phyloP scores from a whole-genome alignment of 352 stramenopile genomes.

The Phytopythium kandeliae region DNA sequence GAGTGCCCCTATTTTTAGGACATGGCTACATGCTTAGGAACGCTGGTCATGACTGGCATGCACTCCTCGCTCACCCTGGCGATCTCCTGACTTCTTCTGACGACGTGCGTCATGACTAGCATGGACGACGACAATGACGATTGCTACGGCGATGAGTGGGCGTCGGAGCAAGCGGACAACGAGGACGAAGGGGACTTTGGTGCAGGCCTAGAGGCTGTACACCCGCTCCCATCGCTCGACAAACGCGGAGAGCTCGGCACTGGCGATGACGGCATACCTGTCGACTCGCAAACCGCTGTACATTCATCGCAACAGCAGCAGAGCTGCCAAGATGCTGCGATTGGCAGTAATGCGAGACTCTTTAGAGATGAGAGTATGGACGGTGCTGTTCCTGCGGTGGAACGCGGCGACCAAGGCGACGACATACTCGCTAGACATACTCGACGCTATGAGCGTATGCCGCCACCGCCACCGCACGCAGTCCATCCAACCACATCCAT shows the following conservation, averaged over 20 bases:
- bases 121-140: constrained; percentile 12
- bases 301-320: too few species aligned
- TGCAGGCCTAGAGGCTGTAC: not conserved
- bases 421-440: too few species aligned
- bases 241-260: too few species aligned
- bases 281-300: not conserved
- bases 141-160: constrained; percentile 14
- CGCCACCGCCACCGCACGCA: not conserved
- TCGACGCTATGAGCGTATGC: not conserved
- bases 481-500: not conserved
- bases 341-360: too few species aligned
- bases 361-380: not conserved
- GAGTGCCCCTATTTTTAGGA: constrained; percentile 7
- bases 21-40: constrained; percentile 13
- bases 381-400: not conserved
- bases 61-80: too few species aligned
- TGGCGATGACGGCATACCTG: not conserved
- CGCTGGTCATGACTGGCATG: too few species aligned
- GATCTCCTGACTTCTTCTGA: too few species aligned
- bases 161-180: constrained; percentile 9
- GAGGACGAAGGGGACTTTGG: not conserved
- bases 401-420: too few species aligned
- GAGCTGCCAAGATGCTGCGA: too few species aligned
- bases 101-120: too few species aligned
- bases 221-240: not conserved